Percentiles rank a stretch among this genome's conserved stretches.
phyloP scores from a whole-genome alignment of 1,284 basidiomycete genomes.

The Moesziomyces sp. region DNA sequence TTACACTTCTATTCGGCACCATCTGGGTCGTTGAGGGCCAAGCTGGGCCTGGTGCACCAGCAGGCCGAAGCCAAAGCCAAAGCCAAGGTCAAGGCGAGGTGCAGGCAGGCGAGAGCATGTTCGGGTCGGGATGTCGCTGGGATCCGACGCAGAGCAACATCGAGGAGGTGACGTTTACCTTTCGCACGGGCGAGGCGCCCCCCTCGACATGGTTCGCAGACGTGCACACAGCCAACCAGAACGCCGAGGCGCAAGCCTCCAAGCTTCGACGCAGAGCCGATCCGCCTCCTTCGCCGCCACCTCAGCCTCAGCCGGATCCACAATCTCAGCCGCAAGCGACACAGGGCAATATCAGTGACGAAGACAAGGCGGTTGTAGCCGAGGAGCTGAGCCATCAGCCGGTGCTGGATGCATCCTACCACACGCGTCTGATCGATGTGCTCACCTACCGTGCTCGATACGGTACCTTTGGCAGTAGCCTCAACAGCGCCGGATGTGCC shows the following conservation, averaged over 20 bases:
- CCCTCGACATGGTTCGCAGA: slow-evolving; percentile 36
- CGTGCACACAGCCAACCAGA: slow-evolving; percentile 3
- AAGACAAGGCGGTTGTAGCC: background rate
- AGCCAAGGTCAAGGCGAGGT: too few relatives aligned
- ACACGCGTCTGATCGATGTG: slow-evolving; percentile 34
- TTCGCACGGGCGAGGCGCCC: slow-evolving; percentile 36
- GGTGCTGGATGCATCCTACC: slow-evolving; percentile 33
- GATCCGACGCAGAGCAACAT: slow-evolving; percentile 40
- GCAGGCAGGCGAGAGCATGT: slow-evolving; percentile 10
- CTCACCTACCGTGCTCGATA: slow-evolving; percentile 36
- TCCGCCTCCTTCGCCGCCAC: background rate
- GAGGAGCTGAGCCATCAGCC: background rate
- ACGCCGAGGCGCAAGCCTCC: background rate
- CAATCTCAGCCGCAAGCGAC: too few relatives aligned
- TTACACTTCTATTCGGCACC: too few relatives aligned
- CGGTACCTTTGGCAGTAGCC: slow-evolving; percentile 31
- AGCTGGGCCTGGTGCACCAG: too few relatives aligned
- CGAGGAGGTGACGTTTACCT: slow-evolving; percentile 29
- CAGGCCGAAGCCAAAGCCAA: too few relatives aligned
- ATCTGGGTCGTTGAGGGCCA: too few relatives aligned
- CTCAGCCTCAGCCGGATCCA: background rate
- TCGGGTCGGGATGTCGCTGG: slow-evolving; percentile 47
- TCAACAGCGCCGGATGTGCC: slow-evolving; percentile 35
- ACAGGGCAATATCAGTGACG: background rate
- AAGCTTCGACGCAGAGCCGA: slow-evolving; percentile 7